Evolutionary conservation across 495 filamentous ascomycete genomes (phyloP), one percentile per base, ranked within the genome.

Genomic region (Cetradonia linearis): DNA sequence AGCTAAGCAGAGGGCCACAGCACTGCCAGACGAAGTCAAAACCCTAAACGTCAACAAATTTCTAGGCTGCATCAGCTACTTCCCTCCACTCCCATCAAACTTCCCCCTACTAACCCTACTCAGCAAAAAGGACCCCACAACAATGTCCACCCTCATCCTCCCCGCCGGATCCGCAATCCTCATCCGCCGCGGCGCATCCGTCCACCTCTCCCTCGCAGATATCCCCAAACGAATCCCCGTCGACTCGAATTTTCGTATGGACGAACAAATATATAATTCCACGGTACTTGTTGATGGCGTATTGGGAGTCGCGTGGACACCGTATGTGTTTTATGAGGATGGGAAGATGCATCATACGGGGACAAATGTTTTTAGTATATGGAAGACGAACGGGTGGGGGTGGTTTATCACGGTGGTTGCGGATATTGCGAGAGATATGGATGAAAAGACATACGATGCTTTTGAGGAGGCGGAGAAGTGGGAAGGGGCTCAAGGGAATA

Each of bases 21-120:
- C 16, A 25, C 18, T 49, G 34, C 14, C 56, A 1, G 56, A 59
- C 27, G 56, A 50, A 50, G 44, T 59, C 10, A 10, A 47, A 18
- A 59, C 34, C 8, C 44, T 59, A 1, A 48, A 59, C 18, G 46
- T 49, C 31, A 59, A 59, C 46, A 59, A 33, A 13, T 59, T 49
- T 23, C 14, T 59, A 4, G 44, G 31, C 33, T 59, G 56, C 33
- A 50, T 59, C 30, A 49, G 47, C 44, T 33, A 25, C 16, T 9
- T 10, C 10, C 4, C 6, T 16, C 16, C 30, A 53, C 9, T 34
- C 33, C 30, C 18, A 9, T 28, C 16, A 5, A 5, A 30, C 0
- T 2, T 8, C 31, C 13, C 18, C 28, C 16, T 5, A 31, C 14
- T 33, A n/a, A 52, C 48, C 28, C n/a, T 27, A 52, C 7, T 3